Base-by-base conservation (phyloP, 768 basidiomycete genomes). In the Tylopilus felleus region DNA sequence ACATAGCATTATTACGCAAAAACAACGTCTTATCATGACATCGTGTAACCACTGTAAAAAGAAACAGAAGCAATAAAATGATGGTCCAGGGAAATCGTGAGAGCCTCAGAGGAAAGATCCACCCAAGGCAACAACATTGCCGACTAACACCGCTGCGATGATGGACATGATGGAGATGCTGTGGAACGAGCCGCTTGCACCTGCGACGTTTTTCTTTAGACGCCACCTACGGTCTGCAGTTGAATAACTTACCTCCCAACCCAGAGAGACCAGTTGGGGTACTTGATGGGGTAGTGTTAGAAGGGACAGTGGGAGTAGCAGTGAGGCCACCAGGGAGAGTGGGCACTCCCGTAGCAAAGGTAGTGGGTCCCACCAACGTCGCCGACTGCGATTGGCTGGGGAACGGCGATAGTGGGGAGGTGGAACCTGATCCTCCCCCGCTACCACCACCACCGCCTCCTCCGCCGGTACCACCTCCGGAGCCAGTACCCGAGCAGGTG, bases 171-270 rank as follows among this genome's bases (percentile, higher is more conserved):
- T 12, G 9, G 57, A 50, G 1, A 56, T 49, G 40, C 40, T 23
- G 25, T 43, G 64, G 3, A 64, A 23, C 8, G 64, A 49, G 23
- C 56, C 56, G 16, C 33, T 45, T 8, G 8, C 4, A 21, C 9
- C 44, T 57, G 23, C 5, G 5, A 43, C 17, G 22, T 19, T 5
- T 29, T 16, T 19, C 22, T 0, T 62, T 31, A 59, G 51, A n/a
- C 21, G 22, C 50, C 17, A 9, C 17, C 13, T 19, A 41, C 7
- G 7, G 1, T 16, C 17, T 9, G 23, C 19, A 23, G 5, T 31
- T 12, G 19, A 19, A 22, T 8, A 10, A 52, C 58, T 5, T 50
- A 54, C 64, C 41, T 38, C 47, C 49, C 5, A 39, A 8, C 5
- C 33, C 13, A 33, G 13, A 12, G 9, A 13, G 2, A 16, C 33